Evolutionary conservation across 2,329 filamentous ascomycete species (phyloP).

Genomic region (Chaetothyriales sp.): DNA sequence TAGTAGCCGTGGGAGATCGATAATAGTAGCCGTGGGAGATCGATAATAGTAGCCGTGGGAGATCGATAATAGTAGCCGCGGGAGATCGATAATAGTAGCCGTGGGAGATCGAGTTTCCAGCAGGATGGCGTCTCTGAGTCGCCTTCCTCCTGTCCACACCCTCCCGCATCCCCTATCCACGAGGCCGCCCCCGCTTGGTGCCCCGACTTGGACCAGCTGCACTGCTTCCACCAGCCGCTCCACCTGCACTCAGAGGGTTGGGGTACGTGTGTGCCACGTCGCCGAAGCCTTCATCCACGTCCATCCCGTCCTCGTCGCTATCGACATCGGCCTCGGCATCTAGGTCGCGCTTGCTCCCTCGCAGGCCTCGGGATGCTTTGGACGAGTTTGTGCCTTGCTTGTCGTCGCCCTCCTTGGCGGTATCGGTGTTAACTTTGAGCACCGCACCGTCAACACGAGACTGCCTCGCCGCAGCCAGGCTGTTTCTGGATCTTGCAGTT

Average conservation of each 20-base stretch:
- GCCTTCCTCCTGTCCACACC: too few relatives aligned
- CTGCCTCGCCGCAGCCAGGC: slow-evolving; percentile 37
- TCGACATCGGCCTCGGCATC: slow-evolving; percentile 24
- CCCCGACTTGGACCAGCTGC: slow-evolving; percentile 6
- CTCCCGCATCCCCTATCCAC: slow-evolving; percentile 2
- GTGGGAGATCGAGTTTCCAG: too few relatives aligned
- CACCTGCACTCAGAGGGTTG: not conserved
- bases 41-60: too few relatives aligned
- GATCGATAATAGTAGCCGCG: too few relatives aligned
- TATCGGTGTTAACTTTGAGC: slow-evolving; percentile 23
- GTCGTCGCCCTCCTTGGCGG: slow-evolving; percentile 9
- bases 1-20: too few relatives aligned
- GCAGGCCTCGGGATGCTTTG: slow-evolving; percentile 1
- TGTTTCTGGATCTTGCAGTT: slow-evolving; percentile 42
- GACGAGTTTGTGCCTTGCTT: slow-evolving; percentile 5
- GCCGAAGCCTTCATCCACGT: slow-evolving; percentile 21
- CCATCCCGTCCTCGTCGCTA: slow-evolving; percentile 16
- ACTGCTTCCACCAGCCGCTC: not conserved
- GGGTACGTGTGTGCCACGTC: slow-evolving; percentile 1
- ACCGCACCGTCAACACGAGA: slow-evolving; percentile 38
- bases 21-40: too few relatives aligned
- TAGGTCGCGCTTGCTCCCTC: slow-evolving; percentile 29
- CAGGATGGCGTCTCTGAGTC: not conserved
- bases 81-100: too few relatives aligned
- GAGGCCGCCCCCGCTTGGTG: slow-evolving; percentile 16